Percentiles rank a stretch among this genome's conserved stretches.
phyloP scores from a whole-genome alignment of 1,284 basidiomycete genomes.

The Apiotrichum sp. region DNA sequence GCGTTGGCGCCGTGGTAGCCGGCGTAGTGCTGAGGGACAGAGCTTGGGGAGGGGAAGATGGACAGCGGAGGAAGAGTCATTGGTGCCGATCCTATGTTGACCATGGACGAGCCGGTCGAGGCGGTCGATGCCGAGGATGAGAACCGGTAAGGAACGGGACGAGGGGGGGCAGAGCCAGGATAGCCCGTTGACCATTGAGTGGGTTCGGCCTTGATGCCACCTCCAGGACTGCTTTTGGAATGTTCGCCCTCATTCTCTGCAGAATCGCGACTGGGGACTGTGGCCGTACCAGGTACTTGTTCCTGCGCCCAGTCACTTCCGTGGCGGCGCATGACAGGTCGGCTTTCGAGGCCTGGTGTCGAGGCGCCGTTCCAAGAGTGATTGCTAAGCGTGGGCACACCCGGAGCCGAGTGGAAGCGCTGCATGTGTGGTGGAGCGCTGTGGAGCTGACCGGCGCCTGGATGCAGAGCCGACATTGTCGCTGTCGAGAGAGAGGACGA shows the following conservation, averaged over 20 bases:
- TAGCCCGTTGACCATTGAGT: slow-evolving; percentile 9
- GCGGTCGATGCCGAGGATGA: slow-evolving; percentile 27
- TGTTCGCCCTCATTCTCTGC: slow-evolving; percentile 16
- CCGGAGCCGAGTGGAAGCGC: slow-evolving; percentile 38
- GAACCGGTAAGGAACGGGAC: slow-evolving; percentile 8
- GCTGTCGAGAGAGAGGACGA: slow-evolving; percentile 6
- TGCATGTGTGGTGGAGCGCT: slow-evolving; percentile 36
- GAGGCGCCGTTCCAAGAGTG: slow-evolving; percentile 17
- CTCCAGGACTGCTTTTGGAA: slow-evolving; percentile 3
- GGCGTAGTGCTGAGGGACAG: neutral
- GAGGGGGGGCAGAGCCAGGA: neutral
- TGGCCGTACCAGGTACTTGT: neutral
- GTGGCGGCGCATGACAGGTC: slow-evolving; percentile 11
- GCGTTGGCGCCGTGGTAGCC: neutral
- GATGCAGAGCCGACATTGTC: slow-evolving; percentile 2
- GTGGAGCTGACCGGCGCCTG: slow-evolving; percentile 20
- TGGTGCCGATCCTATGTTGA: slow-evolving; percentile 14
- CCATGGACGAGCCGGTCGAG: slow-evolving; percentile 25
- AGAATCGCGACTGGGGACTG: slow-evolving; percentile 19
- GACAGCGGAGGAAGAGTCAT: slow-evolving; percentile 21
- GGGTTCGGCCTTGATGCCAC: neutral
- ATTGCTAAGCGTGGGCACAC: slow-evolving; percentile 26
- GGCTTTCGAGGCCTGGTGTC: slow-evolving; percentile 12
- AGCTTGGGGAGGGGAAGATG: slow-evolving; percentile 15
- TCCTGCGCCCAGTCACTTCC: slow-evolving; percentile 11